Conservation (phyloP, 768 basidiomycete genomes). For the Holtermanniella nyarrowii region DNA sequence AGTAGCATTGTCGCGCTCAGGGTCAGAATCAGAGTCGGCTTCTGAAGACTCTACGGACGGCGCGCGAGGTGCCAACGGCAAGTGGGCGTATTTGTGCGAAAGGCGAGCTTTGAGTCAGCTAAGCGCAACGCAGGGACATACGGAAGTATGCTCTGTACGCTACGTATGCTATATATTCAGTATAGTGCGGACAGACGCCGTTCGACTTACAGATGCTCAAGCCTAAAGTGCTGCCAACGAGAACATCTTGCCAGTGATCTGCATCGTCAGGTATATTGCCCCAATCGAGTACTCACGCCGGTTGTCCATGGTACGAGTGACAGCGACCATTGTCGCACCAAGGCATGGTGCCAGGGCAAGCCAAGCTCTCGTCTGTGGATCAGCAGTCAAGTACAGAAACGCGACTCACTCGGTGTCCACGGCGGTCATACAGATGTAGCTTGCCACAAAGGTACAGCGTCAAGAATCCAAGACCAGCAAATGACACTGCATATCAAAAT, state of each 20-base stretch:
- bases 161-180: slow-evolving; percentile 23
- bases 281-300: slow-evolving; percentile 53
- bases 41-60: neutral
- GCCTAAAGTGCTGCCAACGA: slow-evolving; percentile 69
- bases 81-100: slow-evolving; percentile 29
- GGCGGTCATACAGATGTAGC: slow-evolving; percentile 73
- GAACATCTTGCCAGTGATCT: slow-evolving; percentile 91
- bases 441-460: slow-evolving; percentile 85
- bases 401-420: slow-evolving; percentile 49
- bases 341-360: slow-evolving; percentile 63
- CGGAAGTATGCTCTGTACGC: slow-evolving; percentile 38
- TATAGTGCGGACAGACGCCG: neutral
- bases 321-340: slow-evolving; percentile 51
- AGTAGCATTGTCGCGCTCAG: slow-evolving; percentile 7
- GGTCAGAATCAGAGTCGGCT: slow-evolving; percentile 1
- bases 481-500: slow-evolving; percentile 54
- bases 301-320: slow-evolving; percentile 80
- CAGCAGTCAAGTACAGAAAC: neutral
- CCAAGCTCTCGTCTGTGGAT: slow-evolving; percentile 52
- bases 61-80: slow-evolving; percentile 32
- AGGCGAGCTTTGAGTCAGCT: slow-evolving; percentile 22
- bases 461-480: slow-evolving; percentile 83
- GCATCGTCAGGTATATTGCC: neutral
- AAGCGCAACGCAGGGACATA: slow-evolving; percentile 8
- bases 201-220: slow-evolving; percentile 53